phyloP scores from a whole-genome alignment of 495 filamentous ascomycete genomes.

The Annulohypoxylon stygium region DNA sequence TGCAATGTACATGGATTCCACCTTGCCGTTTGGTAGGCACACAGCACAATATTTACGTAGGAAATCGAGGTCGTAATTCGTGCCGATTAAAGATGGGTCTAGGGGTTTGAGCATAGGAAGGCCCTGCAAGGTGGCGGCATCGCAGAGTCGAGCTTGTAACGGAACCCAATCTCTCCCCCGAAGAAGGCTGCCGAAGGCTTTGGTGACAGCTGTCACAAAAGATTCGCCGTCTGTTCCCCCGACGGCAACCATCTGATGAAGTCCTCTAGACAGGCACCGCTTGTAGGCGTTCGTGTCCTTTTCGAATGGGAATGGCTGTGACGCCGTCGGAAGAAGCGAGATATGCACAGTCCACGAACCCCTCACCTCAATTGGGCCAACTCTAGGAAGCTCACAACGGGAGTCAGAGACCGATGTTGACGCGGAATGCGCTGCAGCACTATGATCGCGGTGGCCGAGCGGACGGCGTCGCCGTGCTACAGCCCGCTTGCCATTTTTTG shows the following conservation, averaged over 20 bases:
- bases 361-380: constrained; percentile 31
- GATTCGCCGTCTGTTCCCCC: constrained; percentile 61
- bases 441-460: constrained; percentile 9
- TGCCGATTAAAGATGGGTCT: constrained; percentile 54
- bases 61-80: constrained; percentile 62
- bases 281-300: constrained; percentile 70
- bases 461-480: constrained; percentile 26
- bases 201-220: constrained; percentile 60
- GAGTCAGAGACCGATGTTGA: constrained; percentile 27
- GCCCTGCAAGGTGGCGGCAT: constrained; percentile 65
- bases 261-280: constrained; percentile 67
- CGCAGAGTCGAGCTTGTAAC: constrained; percentile 67
- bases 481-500: constrained; percentile 39
- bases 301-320: constrained; percentile 69
- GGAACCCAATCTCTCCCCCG: constrained; percentile 65
- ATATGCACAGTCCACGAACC: constrained; percentile 68
- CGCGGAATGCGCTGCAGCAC: constrained; percentile 27
- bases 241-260: constrained; percentile 66
- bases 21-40: constrained; percentile 63
- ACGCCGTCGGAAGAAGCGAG: constrained; percentile 64
- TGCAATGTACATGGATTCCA: constrained; percentile 68
- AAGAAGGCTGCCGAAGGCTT: constrained; percentile 64
- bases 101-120: constrained; percentile 68
- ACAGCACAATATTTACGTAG: constrained; percentile 63
- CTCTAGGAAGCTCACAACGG: constrained; percentile 12